A percentile compares a stretch with the other conserved stretches of the same genome.
Evolutionary conservation across 257 asterid species (phyloP).

Genomic region (Fraxinus excelsior): DNA sequence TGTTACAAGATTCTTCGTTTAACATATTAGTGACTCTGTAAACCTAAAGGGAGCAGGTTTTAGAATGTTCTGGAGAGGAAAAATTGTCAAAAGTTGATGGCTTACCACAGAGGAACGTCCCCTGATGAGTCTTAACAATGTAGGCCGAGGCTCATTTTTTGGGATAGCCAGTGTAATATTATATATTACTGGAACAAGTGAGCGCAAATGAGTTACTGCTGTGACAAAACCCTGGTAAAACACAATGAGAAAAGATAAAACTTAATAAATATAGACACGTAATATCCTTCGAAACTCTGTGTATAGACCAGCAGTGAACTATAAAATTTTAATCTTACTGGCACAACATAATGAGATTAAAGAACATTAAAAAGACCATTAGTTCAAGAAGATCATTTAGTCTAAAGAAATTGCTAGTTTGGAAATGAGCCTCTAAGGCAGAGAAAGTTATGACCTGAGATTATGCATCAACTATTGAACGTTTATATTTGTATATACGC

Average conservation of each 20-base stretch:
- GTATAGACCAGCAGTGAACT: conserved; percentile 6
- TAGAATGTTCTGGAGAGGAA: background rate
- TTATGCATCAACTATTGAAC: background rate
- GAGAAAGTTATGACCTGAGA: conserved; percentile 8
- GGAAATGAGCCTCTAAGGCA: background rate
- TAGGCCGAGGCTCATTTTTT: conserved; percentile 67
- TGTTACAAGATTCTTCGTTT: background rate
- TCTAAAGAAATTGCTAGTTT: background rate
- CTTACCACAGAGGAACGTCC: conserved; percentile 78
- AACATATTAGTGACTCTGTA: background rate
- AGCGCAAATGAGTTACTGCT: conserved; percentile 64
- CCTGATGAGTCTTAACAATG: conserved; percentile 68
- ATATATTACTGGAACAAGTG: conserved; percentile 70
- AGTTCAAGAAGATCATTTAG: background rate
- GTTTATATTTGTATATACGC: background rate
- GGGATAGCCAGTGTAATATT: conserved; percentile 76
- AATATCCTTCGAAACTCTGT: conserved; percentile 2
- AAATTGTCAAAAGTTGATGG: conserved; percentile 1
- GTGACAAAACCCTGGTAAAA: conserved; percentile 77
- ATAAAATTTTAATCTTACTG: background rate
- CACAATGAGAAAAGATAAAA: conserved; percentile 15
- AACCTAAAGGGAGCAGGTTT: background rate
- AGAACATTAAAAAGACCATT: background rate
- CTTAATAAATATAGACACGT: no score
- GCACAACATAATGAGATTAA: background rate